Conservation (phyloP, 2,329 filamentous ascomycete species). For the Sporothrix pallida region DNA sequence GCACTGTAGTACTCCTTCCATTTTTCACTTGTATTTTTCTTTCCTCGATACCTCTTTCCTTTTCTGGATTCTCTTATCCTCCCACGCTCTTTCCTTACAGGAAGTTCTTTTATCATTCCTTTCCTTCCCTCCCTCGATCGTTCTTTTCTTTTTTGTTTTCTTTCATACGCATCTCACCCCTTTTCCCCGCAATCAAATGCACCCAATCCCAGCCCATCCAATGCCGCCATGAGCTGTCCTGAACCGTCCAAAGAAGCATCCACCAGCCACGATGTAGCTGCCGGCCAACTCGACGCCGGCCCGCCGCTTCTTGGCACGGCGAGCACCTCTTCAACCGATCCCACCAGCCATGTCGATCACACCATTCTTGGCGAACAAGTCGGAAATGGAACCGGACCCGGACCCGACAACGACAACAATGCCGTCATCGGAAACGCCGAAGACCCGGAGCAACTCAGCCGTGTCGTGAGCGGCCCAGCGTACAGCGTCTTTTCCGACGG, state of each 20-base stretch:
- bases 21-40: background rate
- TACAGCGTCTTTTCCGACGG: slow-evolving; percentile 50
- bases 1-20: background rate
- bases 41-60: background rate
- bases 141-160: background rate
- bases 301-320: slow-evolving; percentile 15
- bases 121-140: background rate
- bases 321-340: background rate
- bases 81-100: background rate
- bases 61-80: background rate
- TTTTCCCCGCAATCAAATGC: background rate
- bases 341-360: slow-evolving; percentile 16
- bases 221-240: slow-evolving; percentile 36
- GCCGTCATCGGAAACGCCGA: background rate
- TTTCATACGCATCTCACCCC: background rate
- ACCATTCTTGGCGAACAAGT: background rate
- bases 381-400: slow-evolving; percentile 7
- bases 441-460: slow-evolving; percentile 46
- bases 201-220: slow-evolving; percentile 25
- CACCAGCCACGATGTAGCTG: slow-evolving; percentile 24
- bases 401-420: background rate
- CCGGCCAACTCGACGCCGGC: background rate
- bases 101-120: background rate
- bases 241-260: slow-evolving; percentile 1
- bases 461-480: slow-evolving; percentile 48